Base-by-base conservation (phyloP, 805 yeast species). In the Babjeviella inositovora region DNA sequence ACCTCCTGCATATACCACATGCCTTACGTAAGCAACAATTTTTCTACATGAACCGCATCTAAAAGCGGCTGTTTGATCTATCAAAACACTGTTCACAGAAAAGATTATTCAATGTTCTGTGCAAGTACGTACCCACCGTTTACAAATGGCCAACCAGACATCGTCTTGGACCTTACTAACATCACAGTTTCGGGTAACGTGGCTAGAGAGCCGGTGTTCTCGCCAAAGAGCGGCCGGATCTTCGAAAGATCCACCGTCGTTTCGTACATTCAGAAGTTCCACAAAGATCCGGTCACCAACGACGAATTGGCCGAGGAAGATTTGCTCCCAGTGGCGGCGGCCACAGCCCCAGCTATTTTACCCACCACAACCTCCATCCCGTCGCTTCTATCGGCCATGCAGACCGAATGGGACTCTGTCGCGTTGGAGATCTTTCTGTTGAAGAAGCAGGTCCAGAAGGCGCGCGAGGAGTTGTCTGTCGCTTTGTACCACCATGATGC, bases 401-500 rank as follows among this genome's bases (percentile, higher is more conserved):
- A 85, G 41, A 69, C 73, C 29, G 94, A 84, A 45, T 85, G 92
- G 84, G 96, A 85, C 39, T 67, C 94, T 0, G 42, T 80, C 20
- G 79, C 87, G 14, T 50, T 85, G 24, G 96, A 87, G 38, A 58
- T 76, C 11, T 82, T 81, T 38, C 63, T 70, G 18, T 50, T 85
- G 31, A 59, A 90, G 29, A 76, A 79, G 40, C 82, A 76, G 34
- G 53, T 84, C 18, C 63, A 58, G 24, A 53, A 55, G 13, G 59
- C 84, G 1, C 62, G 75, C 28, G 68, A 76, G 33, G 87, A 82
- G 36, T 51, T 85, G 23, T 72, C 90, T 15, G 51, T 75, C 2
- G 73, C 93, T 0, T 49, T 84, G 19, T 85, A 82, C 37, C 75
- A 73, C 38, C 79, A 79, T 32, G 97, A 85, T 42, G 95, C 96